Conservation (phyloP, 2,329 filamentous ascomycete genomes). For the Colletotrichum camelliae region DNA sequence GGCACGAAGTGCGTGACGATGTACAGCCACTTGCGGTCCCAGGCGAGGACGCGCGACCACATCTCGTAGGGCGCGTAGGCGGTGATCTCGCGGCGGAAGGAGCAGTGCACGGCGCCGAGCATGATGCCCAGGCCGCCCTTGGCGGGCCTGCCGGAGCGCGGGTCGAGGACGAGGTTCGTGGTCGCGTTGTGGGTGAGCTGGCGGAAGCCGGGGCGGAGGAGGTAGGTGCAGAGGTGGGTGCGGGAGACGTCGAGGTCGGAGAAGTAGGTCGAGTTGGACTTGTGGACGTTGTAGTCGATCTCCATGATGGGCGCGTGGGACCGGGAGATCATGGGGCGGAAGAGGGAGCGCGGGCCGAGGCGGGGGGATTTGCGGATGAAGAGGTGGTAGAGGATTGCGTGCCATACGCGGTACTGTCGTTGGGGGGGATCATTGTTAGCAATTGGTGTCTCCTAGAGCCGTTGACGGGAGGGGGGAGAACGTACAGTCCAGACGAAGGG, state of each 20-base stretch:
- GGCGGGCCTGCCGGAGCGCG: slow-evolving; percentile 51
- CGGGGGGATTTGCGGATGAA: slow-evolving; percentile 52
- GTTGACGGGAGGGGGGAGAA: background rate
- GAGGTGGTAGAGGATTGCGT: slow-evolving; percentile 60
- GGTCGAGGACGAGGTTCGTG: slow-evolving; percentile 56
- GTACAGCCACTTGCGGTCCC: slow-evolving; percentile 86
- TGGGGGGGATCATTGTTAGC: background rate
- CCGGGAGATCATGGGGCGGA: slow-evolving; percentile 71
- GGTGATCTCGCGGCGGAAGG: slow-evolving; percentile 76
- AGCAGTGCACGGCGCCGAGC: slow-evolving; percentile 75
- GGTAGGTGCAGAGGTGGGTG: slow-evolving; percentile 76
- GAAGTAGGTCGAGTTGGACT: slow-evolving; percentile 87
- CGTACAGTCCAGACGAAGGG: slow-evolving; percentile 79
- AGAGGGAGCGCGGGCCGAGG: slow-evolving; percentile 69
- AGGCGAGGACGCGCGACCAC: slow-evolving; percentile 72
- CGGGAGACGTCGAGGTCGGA: slow-evolving; percentile 84
- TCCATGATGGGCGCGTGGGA: slow-evolving; percentile 75
- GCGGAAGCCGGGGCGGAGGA: slow-evolving; percentile 65
- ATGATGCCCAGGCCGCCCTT: slow-evolving; percentile 65
- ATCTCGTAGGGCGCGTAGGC: slow-evolving; percentile 75
- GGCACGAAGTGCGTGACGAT: slow-evolving; percentile 77
- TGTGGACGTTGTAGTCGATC: slow-evolving; percentile 87
- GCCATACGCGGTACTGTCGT: slow-evolving; percentile 61
- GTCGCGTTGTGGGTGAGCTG: slow-evolving; percentile 53
- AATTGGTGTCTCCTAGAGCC: background rate